These are phyloP conservation scores for Hemileccinum rubropunctum DNA, from an alignment of 768 basidiomycete species.

Conservation along the genomic window DNA sequence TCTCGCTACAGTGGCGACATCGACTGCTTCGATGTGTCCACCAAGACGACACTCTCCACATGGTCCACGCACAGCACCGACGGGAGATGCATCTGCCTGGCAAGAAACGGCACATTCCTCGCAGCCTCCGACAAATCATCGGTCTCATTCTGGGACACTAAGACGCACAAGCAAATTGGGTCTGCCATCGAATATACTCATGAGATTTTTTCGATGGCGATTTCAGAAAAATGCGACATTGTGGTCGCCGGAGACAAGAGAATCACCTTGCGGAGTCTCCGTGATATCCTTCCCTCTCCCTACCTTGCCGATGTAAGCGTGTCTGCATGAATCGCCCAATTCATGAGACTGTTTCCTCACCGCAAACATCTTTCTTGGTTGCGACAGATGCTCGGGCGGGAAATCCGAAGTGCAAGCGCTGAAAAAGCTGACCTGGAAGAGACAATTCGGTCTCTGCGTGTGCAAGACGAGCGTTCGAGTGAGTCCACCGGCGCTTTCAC, in stretches of 20 bases:
- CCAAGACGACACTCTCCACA: neutral
- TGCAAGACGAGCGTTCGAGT: neutral
- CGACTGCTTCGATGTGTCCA: neutral
- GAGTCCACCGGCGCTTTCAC: neutral
- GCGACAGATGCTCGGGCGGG: neutral
- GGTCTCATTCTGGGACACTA: constrained; percentile 9
- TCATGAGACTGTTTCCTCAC: neutral
- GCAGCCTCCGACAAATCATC: neutral
- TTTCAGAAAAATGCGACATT: constrained; percentile 5
- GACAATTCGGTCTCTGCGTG: neutral
- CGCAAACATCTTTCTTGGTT: neutral
- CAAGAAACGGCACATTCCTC: constrained; percentile 1
- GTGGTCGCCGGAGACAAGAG: neutral
- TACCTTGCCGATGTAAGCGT: constrained; percentile 6
- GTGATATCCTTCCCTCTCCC: neutral
- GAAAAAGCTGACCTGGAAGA: neutral
- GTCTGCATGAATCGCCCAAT: neutral
- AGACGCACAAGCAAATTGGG: constrained; percentile 3
- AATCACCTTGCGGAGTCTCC: constrained; percentile 5
- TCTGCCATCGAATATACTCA: neutral
- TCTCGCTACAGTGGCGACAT: neutral
- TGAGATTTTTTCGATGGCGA: neutral
- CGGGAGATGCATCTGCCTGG: neutral
- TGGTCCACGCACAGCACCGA: neutral
- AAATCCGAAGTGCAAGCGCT: neutral